Evolutionary conservation across 768 basidiomycete genomes (phyloP), one percentile per base, ranked within the genome.

Genomic region (Lactarius sp.): DNA sequence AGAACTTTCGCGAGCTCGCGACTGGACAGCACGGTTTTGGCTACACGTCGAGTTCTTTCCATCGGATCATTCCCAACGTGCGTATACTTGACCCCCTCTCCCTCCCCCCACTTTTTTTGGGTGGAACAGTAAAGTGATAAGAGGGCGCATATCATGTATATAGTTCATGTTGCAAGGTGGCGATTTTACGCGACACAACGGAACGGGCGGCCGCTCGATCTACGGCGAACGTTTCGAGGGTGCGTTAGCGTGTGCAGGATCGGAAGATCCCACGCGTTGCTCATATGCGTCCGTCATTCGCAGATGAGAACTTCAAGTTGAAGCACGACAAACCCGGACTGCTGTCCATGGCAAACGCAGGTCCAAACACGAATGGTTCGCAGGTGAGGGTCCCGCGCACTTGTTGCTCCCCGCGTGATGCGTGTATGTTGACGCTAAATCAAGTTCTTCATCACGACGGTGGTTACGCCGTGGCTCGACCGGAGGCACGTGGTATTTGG

Each of bases 1-100:
- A 75, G 55, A 93, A 94, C 79, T 94, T 94, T 78, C 86, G 92
- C 59, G 86, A 88, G 71, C 80, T 94, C 52, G 84, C 86, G 8
- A 84, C 85, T 6, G 84, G 84, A 7, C 77, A 83, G 69, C 80
- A 83, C 64, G 83, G 85, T 20, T 86, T 87, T 68, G 90, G 88
- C 8, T 97, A 94, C 75, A 74, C 81, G 31, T 83, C 80, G 2
- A 85, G 85, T 63, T 64, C 62, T 10, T 90, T 94, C 79, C 92
- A 94, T 71, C 76, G 81, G 49, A 72, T 81, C 69, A 79, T 80
- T 63, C 79, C 78, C 14, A 72, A 71, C 10, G 76, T 75, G 31
- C 50, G 75, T 70, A 4, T 18, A 56, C 7, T 34, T 18, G 31
- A 14, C 22, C 39, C 6, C n/a, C 2, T 46, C 2, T 31, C 3